phyloP scores from a whole-genome alignment of 768 basidiomycete genomes.

The Lentinula aciculospora region DNA sequence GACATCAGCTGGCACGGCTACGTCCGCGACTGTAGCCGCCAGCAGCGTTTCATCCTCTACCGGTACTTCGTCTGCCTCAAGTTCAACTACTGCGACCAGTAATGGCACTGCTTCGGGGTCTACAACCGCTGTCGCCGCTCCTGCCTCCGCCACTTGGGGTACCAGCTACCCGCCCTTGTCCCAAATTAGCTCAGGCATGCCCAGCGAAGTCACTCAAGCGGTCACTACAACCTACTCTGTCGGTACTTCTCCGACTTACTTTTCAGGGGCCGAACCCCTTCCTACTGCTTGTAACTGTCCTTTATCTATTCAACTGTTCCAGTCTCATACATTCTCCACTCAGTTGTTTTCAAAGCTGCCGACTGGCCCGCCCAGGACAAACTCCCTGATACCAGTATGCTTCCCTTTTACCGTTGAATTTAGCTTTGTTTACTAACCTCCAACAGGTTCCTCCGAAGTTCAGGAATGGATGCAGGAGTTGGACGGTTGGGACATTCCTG shows the following conservation, averaged over 20 bases:
- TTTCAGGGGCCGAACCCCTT: slow-evolving; percentile 55
- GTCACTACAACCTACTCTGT: slow-evolving; percentile 48
- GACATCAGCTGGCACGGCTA: slow-evolving; percentile 20
- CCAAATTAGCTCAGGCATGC: slow-evolving; percentile 59
- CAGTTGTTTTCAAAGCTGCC: slow-evolving; percentile 29
- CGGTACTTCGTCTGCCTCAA: slow-evolving; percentile 12
- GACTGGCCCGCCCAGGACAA: slow-evolving; percentile 63
- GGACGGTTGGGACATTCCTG: slow-evolving; percentile 63
- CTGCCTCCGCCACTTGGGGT: slow-evolving; percentile 9
- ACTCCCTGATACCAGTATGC: slow-evolving; percentile 51
- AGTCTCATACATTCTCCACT: neutral
- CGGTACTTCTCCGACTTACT: slow-evolving; percentile 56
- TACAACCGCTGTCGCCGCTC: slow-evolving; percentile 10
- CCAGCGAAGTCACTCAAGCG: slow-evolving; percentile 41
- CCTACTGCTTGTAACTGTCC: slow-evolving; percentile 53
- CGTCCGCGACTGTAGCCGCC: slow-evolving; percentile 11
- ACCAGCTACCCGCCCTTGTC: slow-evolving; percentile 46
- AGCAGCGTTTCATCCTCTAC: slow-evolving; percentile 5
- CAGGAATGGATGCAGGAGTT: slow-evolving; percentile 72
- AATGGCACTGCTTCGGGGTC: slow-evolving; percentile 5
- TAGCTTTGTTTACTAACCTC: neutral
- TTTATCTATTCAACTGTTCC: slow-evolving; percentile 5
- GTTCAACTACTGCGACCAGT: slow-evolving; percentile 1
- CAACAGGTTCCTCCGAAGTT: slow-evolving; percentile 54
- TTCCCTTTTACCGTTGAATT: slow-evolving; percentile 4